A percentile compares a stretch with the other conserved stretches of the same genome.
phyloP scores from a whole-genome alignment of 2,329 filamentous ascomycete genomes.

The Stenocarpella maydis region DNA sequence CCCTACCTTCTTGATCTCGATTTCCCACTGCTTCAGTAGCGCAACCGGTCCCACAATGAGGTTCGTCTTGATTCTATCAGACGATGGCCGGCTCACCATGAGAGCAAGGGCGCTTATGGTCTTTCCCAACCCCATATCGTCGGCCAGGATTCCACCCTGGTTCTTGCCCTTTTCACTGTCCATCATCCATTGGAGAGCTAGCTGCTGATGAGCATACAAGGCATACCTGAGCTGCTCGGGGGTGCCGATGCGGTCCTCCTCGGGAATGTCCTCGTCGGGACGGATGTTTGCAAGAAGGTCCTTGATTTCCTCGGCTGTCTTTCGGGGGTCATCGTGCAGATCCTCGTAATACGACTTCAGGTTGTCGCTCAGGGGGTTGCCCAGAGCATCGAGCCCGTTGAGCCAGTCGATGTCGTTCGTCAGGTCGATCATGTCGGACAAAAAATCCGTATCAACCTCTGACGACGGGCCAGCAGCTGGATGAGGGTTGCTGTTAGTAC shows the following conservation, averaged over 20 bases:
- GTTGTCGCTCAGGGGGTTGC: slow-evolving; percentile 47
- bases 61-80: slow-evolving; percentile 71
- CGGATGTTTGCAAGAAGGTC: slow-evolving; percentile 76
- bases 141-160: slow-evolving; percentile 79
- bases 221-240: slow-evolving; percentile 72
- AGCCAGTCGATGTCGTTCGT: slow-evolving; percentile 49
- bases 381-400: slow-evolving; percentile 46
- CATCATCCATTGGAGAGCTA: slow-evolving; percentile 80
- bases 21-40: slow-evolving; percentile 83
- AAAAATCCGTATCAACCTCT: slow-evolving; percentile 29
- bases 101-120: slow-evolving; percentile 84
- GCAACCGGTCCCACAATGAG: slow-evolving; percentile 84
- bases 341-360: slow-evolving; percentile 47
- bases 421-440: slow-evolving; percentile 49
- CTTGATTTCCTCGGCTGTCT: slow-evolving; percentile 70
- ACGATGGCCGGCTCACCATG: slow-evolving; percentile 73
- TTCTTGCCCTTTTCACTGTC: slow-evolving; percentile 77
- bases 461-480: slow-evolving; percentile 12
- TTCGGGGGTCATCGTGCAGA: slow-evolving; percentile 48
- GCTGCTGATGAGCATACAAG: slow-evolving; percentile 83
- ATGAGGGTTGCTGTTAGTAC: neutral
- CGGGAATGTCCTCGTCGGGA: slow-evolving; percentile 71
- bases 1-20: slow-evolving; percentile 69
- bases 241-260: slow-evolving; percentile 71
- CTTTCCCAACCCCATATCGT: slow-evolving; percentile 87